These are phyloP conservation scores for Aspergillus thermomutatus DNA, from an alignment of 2,329 filamentous ascomycete species.

Conservation along the genomic window DNA sequence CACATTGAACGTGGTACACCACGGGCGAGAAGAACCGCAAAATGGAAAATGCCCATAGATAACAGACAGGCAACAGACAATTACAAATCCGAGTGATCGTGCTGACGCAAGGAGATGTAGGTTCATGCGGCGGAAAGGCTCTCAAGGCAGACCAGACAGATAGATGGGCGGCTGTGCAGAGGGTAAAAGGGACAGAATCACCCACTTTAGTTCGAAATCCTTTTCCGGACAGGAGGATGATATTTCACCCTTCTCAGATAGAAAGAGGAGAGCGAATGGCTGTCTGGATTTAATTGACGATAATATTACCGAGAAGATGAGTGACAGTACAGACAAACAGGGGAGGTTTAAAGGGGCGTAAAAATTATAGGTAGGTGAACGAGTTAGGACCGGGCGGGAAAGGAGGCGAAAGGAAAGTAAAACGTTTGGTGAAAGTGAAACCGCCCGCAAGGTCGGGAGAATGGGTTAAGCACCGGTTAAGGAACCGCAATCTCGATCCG, in stretches of 20 bases:
- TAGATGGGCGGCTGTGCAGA: not conserved
- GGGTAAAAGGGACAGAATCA: not conserved
- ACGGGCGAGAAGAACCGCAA: conserved; percentile 3
- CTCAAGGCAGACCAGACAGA: not conserved
- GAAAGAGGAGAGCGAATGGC: not conserved
- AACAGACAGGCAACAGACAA: conserved; percentile 7
- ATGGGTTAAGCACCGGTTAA: not conserved
- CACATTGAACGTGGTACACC: conserved; percentile 13
- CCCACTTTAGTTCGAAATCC: not conserved
- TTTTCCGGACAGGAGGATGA: not conserved
- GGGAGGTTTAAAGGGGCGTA: not conserved
- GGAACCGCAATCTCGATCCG: not conserved
- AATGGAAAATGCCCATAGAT: not conserved
- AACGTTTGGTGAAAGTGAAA: not conserved
- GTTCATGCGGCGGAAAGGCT: conserved; percentile 3
- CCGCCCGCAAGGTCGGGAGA: not conserved
- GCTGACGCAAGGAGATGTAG: conserved; percentile 17
- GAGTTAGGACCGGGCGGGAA: not conserved
- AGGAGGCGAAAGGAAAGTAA: not conserved
- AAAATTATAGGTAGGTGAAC: not conserved
- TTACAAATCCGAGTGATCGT: conserved; percentile 6
- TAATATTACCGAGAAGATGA: not conserved
- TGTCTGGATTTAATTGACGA: not conserved
- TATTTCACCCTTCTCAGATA: not conserved
- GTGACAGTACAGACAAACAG: not conserved